Conservation (phyloP, 257 asterid genomes). For the Solanum bulbocastanum region DNA sequence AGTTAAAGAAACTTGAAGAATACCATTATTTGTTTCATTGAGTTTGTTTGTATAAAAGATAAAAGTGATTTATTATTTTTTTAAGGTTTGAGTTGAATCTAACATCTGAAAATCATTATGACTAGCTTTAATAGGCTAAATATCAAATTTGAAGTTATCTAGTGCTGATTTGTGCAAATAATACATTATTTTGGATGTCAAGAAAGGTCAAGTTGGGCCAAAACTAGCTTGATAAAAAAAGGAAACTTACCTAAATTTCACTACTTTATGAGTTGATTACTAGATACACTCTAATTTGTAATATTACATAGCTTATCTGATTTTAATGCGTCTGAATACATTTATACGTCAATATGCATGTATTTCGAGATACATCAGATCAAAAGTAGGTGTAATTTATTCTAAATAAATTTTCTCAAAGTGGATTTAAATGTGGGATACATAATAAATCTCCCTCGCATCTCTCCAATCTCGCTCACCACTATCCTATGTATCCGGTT, state of each 20-base stretch:
- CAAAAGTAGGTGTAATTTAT: no score
- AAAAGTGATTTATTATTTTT: neutral
- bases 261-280: neutral
- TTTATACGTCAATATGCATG: no score
- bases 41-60: neutral
- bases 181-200: neutral
- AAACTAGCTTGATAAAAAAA: neutral
- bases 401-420: no score
- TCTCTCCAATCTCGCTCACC: no score
- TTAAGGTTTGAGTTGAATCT: neutral
- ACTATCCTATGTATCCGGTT: no score
- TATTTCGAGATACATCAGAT: no score
- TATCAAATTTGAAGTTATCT: neutral
- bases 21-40: neutral
- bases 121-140: neutral
- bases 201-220: neutral
- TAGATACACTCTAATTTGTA: neutral
- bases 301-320: no score
- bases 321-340: no score
- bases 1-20: neutral
- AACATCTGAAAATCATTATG: neutral
- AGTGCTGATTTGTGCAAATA: neutral
- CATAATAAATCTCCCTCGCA: no score
- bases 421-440: no score
- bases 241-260: no score